Evolutionary conservation across 495 filamentous ascomycete species (phyloP).

Genomic region (Podospora pseudoanserina): DNA sequence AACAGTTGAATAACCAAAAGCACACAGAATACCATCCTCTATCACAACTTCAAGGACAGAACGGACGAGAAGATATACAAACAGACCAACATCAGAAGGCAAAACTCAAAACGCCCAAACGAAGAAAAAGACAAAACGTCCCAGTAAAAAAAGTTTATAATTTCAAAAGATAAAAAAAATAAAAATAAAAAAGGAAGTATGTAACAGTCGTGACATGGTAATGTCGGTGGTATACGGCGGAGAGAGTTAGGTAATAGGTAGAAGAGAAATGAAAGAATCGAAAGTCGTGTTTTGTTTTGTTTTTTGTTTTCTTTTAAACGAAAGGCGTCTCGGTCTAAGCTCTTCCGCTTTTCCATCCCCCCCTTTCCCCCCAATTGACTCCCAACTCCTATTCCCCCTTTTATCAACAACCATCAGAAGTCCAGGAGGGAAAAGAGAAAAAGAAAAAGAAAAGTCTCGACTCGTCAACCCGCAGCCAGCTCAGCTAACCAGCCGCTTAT

Average conservation of each 20-base stretch:
- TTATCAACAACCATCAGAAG: neutral
- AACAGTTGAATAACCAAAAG: no score
- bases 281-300: neutral
- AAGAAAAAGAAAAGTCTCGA: neutral
- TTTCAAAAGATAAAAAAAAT: slow-evolving; percentile 1
- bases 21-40: neutral
- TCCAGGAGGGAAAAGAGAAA: neutral
- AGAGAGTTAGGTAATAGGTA: neutral
- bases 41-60: neutral
- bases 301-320: neutral
- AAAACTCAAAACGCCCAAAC: neutral
- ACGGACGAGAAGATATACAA: neutral
- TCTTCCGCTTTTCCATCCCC: neutral
- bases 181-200: slow-evolving; percentile 3
- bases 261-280: neutral
- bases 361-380: neutral
- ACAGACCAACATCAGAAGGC: neutral
- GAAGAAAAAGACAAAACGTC: neutral
- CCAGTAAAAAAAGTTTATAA: slow-evolving; percentile 5
- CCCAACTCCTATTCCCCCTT: neutral
- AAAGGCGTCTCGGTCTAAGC: neutral
- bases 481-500: slow-evolving; percentile 27
- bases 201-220: neutral
- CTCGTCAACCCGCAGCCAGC: neutral
- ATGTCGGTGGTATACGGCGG: neutral